Conservation (phyloP, 768 basidiomycete genomes). For the Pholiota microspora region DNA sequence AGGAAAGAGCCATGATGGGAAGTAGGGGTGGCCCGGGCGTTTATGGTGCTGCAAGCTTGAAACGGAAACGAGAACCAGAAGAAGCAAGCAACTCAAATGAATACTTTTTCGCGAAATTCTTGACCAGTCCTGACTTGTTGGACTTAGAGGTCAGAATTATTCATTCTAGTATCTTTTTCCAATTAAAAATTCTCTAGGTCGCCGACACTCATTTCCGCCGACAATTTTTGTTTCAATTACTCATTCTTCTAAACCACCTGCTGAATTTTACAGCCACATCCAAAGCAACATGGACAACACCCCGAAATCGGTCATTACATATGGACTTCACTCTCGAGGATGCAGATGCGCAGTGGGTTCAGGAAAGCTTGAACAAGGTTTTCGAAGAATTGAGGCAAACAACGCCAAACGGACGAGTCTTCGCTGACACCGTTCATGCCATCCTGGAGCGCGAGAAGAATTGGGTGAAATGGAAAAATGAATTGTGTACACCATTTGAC, state of each 20-base stretch:
- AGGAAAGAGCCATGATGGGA: conserved; percentile 88
- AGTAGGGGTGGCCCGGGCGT: conserved; percentile 42
- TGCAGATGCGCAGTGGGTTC: conserved; percentile 71
- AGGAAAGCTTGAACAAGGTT: conserved; percentile 61
- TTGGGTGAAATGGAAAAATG: conserved; percentile 91
- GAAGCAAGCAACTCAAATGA: conserved; percentile 58
- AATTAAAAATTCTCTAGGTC: conserved; percentile 45
- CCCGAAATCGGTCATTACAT: conserved; percentile 76
- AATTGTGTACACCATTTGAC: conserved; percentile 77
- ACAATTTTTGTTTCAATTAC: conserved; percentile 84
- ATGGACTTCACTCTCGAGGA: conserved; percentile 79
- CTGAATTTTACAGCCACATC: conserved; percentile 68
- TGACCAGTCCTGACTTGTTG: conserved; percentile 83
- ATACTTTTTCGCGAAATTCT: conserved; percentile 93
- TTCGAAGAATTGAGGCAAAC: conserved; percentile 68
- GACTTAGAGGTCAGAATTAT: conserved; percentile 71
- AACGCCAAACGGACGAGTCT: conserved; percentile 71
- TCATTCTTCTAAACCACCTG: conserved; percentile 76
- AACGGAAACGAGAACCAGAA: conserved; percentile 67
- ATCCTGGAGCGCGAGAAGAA: conserved; percentile 84
- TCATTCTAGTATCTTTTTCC: background rate
- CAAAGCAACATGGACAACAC: conserved; percentile 57
- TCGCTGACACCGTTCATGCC: conserved; percentile 68
- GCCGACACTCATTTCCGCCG: conserved; percentile 92
- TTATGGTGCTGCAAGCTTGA: conserved; percentile 40